Evolutionary conservation across 2,329 filamentous ascomycete genomes (phyloP).

Genomic region (Amauroascus verrucosus): DNA sequence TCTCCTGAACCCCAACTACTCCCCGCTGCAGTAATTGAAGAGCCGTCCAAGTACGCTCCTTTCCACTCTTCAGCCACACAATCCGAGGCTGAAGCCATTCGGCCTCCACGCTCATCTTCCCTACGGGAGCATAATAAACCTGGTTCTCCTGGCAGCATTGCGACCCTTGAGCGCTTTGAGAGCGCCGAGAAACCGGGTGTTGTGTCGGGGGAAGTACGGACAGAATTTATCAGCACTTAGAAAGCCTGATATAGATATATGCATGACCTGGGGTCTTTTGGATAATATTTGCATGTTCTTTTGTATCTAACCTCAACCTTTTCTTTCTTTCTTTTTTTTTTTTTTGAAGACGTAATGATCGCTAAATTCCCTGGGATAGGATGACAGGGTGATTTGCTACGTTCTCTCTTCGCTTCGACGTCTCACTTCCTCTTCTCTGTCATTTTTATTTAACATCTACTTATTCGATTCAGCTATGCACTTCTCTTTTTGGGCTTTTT

Average conservation of each 20-base stretch:
- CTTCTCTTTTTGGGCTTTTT: background rate
- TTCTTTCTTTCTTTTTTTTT: too few relatives aligned
- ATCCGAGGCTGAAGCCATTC: constrained; percentile 22
- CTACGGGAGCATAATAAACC: constrained; percentile 18
- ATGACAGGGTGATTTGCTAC: background rate
- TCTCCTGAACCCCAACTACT: constrained; percentile 13
- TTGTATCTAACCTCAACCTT: background rate
- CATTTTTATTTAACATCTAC: background rate
- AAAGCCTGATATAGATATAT: background rate
- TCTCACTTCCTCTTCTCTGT: background rate
- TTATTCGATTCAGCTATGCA: background rate
- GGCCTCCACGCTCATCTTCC: constrained; percentile 34
- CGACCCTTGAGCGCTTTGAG: constrained; percentile 6
- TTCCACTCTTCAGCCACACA: constrained; percentile 29
- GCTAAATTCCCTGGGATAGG: background rate
- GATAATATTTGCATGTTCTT: background rate
- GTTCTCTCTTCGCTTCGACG: background rate
- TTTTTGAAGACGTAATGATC: background rate
- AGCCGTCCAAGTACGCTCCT: constrained; percentile 19
- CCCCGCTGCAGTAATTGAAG: constrained; percentile 16
- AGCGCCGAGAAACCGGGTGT: background rate
- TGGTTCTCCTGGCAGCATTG: constrained; percentile 7
- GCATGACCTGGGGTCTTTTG: background rate
- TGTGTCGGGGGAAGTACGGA: background rate
- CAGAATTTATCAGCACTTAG: background rate